Evolutionary conservation across 768 basidiomycete genomes (phyloP).

Genomic region (Lyophyllum shimeji): DNA sequence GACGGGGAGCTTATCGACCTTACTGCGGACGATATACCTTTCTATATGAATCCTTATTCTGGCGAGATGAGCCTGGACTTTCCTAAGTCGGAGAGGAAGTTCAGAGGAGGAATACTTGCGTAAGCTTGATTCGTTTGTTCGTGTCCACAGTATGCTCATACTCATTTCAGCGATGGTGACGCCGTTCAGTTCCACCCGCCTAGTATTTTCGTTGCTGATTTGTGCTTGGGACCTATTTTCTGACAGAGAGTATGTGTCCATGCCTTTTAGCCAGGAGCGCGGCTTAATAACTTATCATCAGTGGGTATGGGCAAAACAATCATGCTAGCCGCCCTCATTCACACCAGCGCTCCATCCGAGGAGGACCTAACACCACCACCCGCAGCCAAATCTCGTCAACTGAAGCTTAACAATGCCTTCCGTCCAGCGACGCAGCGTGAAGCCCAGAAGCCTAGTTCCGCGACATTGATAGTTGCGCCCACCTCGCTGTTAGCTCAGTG

Average conservation of each 20-base stretch:
- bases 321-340: constrained; percentile 89
- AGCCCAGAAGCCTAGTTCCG: constrained; percentile 37
- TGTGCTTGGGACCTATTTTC: neutral
- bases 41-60: constrained; percentile 91
- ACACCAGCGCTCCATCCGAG: constrained; percentile 62
- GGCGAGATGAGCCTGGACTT: constrained; percentile 87
- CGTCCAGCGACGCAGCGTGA: constrained; percentile 39
- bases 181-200: neutral
- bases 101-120: constrained; percentile 89
- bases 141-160: constrained; percentile 17
- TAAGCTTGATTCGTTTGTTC: constrained; percentile 36
- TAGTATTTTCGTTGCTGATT: constrained; percentile 1
- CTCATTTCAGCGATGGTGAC: constrained; percentile 15
- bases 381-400: constrained; percentile 48
- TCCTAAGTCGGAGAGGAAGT: constrained; percentile 75
- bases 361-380: constrained; percentile 27
- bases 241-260: constrained; percentile 21
- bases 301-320: constrained; percentile 98
- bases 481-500: constrained; percentile 91
- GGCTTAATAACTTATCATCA: constrained; percentile 25
- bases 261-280: neutral
- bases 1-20: constrained; percentile 69
- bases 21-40: constrained; percentile 72
- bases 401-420: constrained; percentile 66
- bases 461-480: constrained; percentile 90